Base-by-base conservation (phyloP, 2,329 filamentous ascomycete species). In the Cytospora chrysosperma region DNA sequence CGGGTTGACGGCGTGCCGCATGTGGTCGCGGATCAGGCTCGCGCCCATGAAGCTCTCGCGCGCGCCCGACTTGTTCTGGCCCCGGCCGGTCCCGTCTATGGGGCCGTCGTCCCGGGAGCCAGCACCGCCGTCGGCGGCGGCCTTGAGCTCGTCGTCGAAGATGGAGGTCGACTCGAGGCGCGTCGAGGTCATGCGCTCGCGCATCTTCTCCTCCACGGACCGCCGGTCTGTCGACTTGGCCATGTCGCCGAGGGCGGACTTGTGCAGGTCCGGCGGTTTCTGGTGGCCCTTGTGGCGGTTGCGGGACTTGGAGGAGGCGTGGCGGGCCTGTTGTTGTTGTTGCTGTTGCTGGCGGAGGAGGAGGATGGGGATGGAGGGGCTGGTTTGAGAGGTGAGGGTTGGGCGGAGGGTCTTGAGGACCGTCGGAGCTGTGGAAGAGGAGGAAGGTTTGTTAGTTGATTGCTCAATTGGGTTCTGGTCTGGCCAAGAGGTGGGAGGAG, bases 1-100 rank as follows among this genome's bases (percentile, higher is more conserved):
- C 6, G 95, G 95, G 74, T 97, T 90, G 54, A 92, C 77, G 30
- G 85, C 84, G 62, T 84, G 79, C 62, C 85, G 83, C 79, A 90
- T 84, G 69, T 82, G 82, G 43, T 81, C 79, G 28, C 76, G 76
- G 68, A 77, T 76, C 52, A 76, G 71, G 49, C 78, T 78, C 17
- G 70, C 68, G 63, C 72, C 71, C 28, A 69, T 61, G 2, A 63
- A 50, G 24, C 40, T 60, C 62, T 67, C 62, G 27, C 68, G 67
- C 64, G 73, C 69, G 47, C 67, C 63, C 9, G 67, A 67, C 58
- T 73, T 68, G 63, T 69, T 67, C 56, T 72, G 70, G 37, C 85
- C 77, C 58, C 83, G 81, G 60, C 67, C 65, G 50, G 49, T 24
- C 56, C 51, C 19, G 63, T 56, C 59, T 67, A 67, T n/a, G 67